phyloP scores from a whole-genome alignment of 768 basidiomycete genomes.

The Rhizopogon salebrosus region DNA sequence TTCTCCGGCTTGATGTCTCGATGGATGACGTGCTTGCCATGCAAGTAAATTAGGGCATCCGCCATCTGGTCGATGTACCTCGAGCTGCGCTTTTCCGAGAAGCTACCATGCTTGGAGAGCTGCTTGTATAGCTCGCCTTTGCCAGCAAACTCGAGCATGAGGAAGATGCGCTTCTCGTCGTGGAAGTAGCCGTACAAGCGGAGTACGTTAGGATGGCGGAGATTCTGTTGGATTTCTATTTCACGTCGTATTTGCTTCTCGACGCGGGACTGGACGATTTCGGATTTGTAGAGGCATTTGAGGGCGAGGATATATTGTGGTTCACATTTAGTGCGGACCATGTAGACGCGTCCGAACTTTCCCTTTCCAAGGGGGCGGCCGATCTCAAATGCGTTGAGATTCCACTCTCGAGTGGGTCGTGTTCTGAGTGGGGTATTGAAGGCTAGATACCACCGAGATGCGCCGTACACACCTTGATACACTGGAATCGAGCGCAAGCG shows the following conservation, averaged over 20 bases:
- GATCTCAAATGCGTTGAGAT: constrained; percentile 83
- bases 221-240: constrained; percentile 96
- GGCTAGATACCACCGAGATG: constrained; percentile 1
- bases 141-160: constrained; percentile 97
- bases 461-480: constrained; percentile 46
- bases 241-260: constrained; percentile 97
- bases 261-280: constrained; percentile 85
- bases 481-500: constrained; percentile 84
- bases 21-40: constrained; percentile 96
- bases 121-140: constrained; percentile 98
- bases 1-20: constrained; percentile 99
- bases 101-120: constrained; percentile 77
- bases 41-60: constrained; percentile 88
- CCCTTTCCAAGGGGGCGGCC: constrained; percentile 97
- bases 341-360: constrained; percentile 98
- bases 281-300: constrained; percentile 95
- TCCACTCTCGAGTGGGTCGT: constrained; percentile 80
- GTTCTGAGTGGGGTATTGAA: constrained; percentile 34
- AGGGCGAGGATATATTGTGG: constrained; percentile 94
- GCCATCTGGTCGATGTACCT: constrained; percentile 98
- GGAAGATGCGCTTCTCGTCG: constrained; percentile 94
- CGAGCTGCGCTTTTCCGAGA: constrained; percentile 83
- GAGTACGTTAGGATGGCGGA: constrained; percentile 91
- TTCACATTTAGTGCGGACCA: constrained; percentile 87
- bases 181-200: constrained; percentile 97